Conservation (phyloP, 1,139 yeast genomes). For the Suhomyces choctaworum region DNA sequence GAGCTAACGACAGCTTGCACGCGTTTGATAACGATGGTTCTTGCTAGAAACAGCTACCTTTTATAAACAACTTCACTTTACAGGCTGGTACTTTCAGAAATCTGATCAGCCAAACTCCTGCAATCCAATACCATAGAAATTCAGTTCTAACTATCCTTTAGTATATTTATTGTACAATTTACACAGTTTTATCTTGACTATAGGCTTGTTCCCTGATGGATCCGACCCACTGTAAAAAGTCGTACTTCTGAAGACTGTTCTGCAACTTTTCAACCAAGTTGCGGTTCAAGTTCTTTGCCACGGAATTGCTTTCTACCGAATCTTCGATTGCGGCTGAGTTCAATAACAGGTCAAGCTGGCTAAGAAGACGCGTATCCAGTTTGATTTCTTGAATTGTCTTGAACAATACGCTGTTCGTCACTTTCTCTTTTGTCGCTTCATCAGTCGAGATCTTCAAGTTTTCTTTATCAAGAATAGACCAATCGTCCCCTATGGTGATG, state of each 20-base stretch:
- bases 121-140: too few species aligned
- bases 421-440: conserved; percentile 38
- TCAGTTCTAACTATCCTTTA: conserved; percentile 4
- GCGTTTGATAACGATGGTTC: too few species aligned
- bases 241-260: conserved; percentile 19
- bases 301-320: conserved; percentile 10
- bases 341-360: conserved; percentile 16
- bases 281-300: conserved; percentile 20
- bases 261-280: conserved; percentile 23
- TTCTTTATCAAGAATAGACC: conserved; percentile 48
- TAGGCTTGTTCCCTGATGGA: conserved; percentile 24
- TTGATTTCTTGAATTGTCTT: conserved; percentile 35
- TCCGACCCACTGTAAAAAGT: conserved; percentile 33
- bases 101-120: too few species aligned
- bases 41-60: too few species aligned
- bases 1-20: too few species aligned
- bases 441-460: conserved; percentile 37
- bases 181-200: conserved; percentile 1
- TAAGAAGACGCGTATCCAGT: conserved; percentile 11
- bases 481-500: conserved; percentile 55
- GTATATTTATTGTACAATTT: conserved; percentile 6
- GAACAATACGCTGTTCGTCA: conserved; percentile 48
- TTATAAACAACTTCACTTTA: too few species aligned
- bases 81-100: neutral
- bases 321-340: conserved; percentile 7